A percentile compares a stretch with the other conserved stretches of the same genome.
Evolutionary conservation across 768 basidiomycete genomes (phyloP).

Genomic region (Hericium alpestre): DNA sequence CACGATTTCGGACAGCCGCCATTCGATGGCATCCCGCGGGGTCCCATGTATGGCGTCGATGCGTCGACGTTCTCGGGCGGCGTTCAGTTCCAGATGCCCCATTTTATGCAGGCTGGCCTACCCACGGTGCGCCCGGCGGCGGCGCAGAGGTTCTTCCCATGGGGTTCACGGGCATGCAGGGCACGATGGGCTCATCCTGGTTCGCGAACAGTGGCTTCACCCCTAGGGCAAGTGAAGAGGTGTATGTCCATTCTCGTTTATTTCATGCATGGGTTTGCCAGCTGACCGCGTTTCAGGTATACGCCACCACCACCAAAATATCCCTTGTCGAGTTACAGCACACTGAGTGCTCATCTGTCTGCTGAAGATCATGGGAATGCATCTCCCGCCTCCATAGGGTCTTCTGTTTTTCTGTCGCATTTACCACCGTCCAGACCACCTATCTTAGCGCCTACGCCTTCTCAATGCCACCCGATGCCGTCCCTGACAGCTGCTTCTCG

Average conservation of each 20-base stretch:
- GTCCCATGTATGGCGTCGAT: neutral
- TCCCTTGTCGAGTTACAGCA: neutral
- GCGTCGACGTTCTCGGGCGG: constrained; percentile 19
- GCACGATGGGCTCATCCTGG: constrained; percentile 13
- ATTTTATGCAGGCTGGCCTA: constrained; percentile 46
- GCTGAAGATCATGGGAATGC: neutral
- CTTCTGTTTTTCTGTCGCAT: neutral
- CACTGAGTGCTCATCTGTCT: neutral
- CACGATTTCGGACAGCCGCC: constrained; percentile 7
- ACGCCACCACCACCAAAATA: constrained; percentile 1
- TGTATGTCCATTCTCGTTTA: constrained; percentile 4
- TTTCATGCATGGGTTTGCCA: constrained; percentile 1
- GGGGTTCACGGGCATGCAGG: neutral
- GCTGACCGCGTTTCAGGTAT: neutral
- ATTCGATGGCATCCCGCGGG: neutral
- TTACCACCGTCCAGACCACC: neutral
- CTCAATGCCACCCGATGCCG: neutral
- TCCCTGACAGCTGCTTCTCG: neutral
- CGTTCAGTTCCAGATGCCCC: constrained; percentile 45
- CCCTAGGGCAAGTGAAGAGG: constrained; percentile 2
- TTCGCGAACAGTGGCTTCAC: constrained; percentile 7
- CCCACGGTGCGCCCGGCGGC: constrained; percentile 58
- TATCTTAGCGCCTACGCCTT: neutral
- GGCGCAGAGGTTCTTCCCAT: constrained; percentile 62
- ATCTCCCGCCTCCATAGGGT: neutral